Base-by-base conservation (phyloP, 129 eudicot genomes). In the Gnaphalium uliginosum region DNA sequence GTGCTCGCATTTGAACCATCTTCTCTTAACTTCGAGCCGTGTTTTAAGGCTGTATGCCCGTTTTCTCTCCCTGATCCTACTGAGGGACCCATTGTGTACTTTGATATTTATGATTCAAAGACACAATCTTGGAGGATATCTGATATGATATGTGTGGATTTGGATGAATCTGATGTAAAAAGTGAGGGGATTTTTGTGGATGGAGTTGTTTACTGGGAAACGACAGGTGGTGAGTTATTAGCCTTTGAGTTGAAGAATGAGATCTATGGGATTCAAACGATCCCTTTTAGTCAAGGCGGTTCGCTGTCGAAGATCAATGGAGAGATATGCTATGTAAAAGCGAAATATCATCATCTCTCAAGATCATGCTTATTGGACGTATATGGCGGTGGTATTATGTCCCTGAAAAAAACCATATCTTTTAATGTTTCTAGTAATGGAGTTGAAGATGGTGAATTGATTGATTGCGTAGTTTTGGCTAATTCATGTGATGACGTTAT, bases 1-100 rank as follows among this genome's bases (percentile, higher is more conserved):
- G 81, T 85, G 8, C 89, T 89, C 30, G 86, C 76, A 5, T 86
- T 82, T 76, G 91, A 89, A 69, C 96, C 96, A 11, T 74, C 86
- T 56, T 39, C 35, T 15, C 77, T 80, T 27, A 76, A 84, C 60
- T 77, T 83, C 15, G 83, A 32, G 22, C 80, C 91, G 0, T 21
- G 50, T 59, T 89, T 78, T 73, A 76, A 83, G 46, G 72, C 87
- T 8, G 64, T 89, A 27, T 84, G 87, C 76, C 83, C 87, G 22
- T 76, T 82, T 21, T 74, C 85, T 19, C 43, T 84, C 11, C 82
- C 84, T 19, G 68, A 58, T 14, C 82, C 79, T 35, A 24, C 8
- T 68, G 75, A 35, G 19, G 71, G 37, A 48, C 79, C 71, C 13
- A 8, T 78, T 27, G 64, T 80, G 30, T 58, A 69, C 37, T 85